Conservation (phyloP, 345 rosid species). For the Eutrema yunnanense region DNA sequence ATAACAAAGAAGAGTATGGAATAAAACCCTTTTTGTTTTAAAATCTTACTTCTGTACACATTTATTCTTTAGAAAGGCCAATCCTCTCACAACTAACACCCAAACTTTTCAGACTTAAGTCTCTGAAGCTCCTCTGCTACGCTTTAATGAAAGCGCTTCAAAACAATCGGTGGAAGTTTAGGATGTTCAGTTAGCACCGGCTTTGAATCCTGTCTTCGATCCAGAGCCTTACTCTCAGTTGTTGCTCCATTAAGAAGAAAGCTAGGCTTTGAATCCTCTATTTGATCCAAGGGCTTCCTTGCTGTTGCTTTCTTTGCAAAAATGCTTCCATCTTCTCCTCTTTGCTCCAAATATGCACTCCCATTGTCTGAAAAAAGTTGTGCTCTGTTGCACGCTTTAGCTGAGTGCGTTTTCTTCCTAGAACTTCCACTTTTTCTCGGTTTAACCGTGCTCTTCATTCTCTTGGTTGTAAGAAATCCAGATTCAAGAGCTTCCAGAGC, state of each 20-base stretch:
- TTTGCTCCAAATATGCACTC: slow-evolving; percentile 7
- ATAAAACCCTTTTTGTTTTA: background rate
- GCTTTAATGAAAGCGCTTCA: slow-evolving; percentile 25
- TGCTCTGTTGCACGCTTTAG: slow-evolving; percentile 9
- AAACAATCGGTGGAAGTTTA: slow-evolving; percentile 28
- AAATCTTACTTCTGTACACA: slow-evolving; percentile 19
- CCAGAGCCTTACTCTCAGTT: slow-evolving; percentile 5
- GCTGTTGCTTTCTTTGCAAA: slow-evolving; percentile 6
- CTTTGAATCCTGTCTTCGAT: background rate
- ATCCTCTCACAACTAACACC: background rate
- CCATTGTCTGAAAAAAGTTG: slow-evolving; percentile 2
- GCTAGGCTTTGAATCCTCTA: slow-evolving; percentile 20
- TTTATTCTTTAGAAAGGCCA: slow-evolving; percentile 23
- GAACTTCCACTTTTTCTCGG: slow-evolving; percentile 24
- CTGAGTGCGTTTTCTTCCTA: slow-evolving; percentile 18
- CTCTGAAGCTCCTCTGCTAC: slow-evolving; percentile 6
- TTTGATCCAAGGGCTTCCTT: slow-evolving; percentile 19
- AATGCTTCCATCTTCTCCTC: slow-evolving; percentile 4
- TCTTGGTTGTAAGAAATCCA: slow-evolving; percentile 40
- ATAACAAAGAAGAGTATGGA: background rate
- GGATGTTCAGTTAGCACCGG: slow-evolving; percentile 10
- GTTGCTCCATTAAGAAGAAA: slow-evolving; percentile 16
- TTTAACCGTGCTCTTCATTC: slow-evolving; percentile 21
- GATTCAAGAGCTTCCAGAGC: slow-evolving; percentile 70
- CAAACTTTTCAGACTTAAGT: slow-evolving; percentile 1